Conservation (phyloP, 805 yeast genomes). For the Debaryomyces maramus region DNA sequence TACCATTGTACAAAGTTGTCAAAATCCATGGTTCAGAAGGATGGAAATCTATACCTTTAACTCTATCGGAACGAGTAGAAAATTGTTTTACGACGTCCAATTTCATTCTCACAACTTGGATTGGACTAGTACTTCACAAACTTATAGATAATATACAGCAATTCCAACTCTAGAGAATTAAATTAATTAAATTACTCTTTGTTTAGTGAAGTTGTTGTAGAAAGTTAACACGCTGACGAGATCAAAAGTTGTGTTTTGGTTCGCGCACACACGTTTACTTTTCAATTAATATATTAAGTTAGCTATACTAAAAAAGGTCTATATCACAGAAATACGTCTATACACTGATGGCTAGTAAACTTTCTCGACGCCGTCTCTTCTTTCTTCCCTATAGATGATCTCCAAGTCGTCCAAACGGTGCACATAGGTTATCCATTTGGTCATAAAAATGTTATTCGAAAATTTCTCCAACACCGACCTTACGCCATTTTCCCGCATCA, state of each 20-base stretch:
- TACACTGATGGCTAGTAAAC: conserved; percentile 29
- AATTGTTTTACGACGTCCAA: conserved; percentile 67
- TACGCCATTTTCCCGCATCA: conserved; percentile 48
- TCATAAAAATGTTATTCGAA: conserved; percentile 58
- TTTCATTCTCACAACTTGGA: conserved; percentile 25
- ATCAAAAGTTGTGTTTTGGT: conserved; percentile 5
- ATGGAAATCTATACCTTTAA: conserved; percentile 96
- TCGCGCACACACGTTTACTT: conserved; percentile 3
- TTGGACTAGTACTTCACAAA: conserved; percentile 3
- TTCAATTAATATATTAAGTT: background rate
- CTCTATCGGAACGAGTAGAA: conserved; percentile 91
- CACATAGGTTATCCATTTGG: conserved; percentile 47
- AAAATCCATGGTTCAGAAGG: conserved; percentile 97
- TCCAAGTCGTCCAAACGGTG: conserved; percentile 22
- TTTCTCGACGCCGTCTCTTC: conserved; percentile 24
- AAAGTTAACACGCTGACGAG: conserved; percentile 14
- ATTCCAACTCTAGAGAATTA: conserved; percentile 4
- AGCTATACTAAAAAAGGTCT: background rate
- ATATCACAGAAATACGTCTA: too few relatives aligned
- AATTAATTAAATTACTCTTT: background rate
- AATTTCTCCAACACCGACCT: conserved; percentile 52
- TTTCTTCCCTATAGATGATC: conserved; percentile 26
- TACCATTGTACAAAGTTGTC: conserved; percentile 87
- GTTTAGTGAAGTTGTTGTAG: conserved; percentile 2
- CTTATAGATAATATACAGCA: background rate